Conservation (phyloP, 1,139 yeast species). For the Candida mesenterica region DNA sequence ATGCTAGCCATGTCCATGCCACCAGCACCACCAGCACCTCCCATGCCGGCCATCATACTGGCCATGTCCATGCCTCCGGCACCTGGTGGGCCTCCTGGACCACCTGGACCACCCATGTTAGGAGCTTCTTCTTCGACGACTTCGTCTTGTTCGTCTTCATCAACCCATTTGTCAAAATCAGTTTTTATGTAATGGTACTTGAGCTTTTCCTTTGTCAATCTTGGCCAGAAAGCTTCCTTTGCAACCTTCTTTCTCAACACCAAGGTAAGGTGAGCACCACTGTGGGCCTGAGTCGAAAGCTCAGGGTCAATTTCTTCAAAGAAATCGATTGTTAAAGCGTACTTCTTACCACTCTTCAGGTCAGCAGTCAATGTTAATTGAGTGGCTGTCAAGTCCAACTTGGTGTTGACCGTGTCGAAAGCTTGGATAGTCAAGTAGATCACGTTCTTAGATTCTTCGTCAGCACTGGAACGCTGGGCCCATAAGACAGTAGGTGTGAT, state of each 20-base stretch:
- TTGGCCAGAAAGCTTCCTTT: constrained; percentile 51
- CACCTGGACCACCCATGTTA: constrained; percentile 23
- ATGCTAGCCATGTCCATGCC: constrained; percentile 22
- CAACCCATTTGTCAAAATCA: constrained; percentile 89
- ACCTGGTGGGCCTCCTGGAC: constrained; percentile 27
- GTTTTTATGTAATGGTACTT: constrained; percentile 84
- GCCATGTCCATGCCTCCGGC: constrained; percentile 27
- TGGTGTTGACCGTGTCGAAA: constrained; percentile 64
- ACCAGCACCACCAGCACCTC: constrained; percentile 27
- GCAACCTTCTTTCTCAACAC: constrained; percentile 67
- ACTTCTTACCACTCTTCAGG: constrained; percentile 47
- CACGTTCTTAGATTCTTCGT: constrained; percentile 70
- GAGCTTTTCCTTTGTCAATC: constrained; percentile 30
- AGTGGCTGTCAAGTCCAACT: constrained; percentile 61
- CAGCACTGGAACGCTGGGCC: constrained; percentile 91
- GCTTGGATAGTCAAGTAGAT: constrained; percentile 73
- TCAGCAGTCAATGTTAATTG: constrained; percentile 59
- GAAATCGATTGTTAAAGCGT: constrained; percentile 66
- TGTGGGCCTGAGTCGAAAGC: constrained; percentile 56
- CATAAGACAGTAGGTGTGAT: constrained; percentile 56
- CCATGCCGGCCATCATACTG: constrained; percentile 21
- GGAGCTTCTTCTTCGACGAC: constrained; percentile 38
- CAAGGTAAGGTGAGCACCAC: constrained; percentile 70
- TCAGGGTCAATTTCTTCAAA: constrained; percentile 70
- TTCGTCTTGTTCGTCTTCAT: constrained; percentile 31